Evolutionary conservation across 306 rosid genomes (phyloP).

Genomic region (Fagus crenata): DNA sequence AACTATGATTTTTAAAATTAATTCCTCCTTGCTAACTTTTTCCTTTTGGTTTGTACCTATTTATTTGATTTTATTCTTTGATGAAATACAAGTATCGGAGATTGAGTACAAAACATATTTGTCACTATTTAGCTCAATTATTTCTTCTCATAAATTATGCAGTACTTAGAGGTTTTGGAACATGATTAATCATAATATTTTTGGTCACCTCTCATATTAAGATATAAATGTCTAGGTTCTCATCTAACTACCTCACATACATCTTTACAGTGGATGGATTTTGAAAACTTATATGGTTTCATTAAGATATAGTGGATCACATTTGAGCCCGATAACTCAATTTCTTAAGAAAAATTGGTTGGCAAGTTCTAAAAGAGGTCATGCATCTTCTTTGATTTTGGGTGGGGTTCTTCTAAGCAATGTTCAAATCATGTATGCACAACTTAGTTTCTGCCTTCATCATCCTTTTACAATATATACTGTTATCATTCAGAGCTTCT

Average conservation of each 20-base stretch:
- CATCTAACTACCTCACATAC: neutral
- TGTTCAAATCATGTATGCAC: neutral
- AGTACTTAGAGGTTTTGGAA: neutral
- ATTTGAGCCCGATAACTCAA: neutral
- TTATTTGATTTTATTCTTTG: neutral
- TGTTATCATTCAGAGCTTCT: no score
- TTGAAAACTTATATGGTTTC: neutral
- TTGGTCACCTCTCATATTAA: neutral
- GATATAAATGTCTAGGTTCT: neutral
- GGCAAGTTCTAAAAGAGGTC: neutral
- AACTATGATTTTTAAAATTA: neutral
- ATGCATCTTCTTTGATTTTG: neutral
- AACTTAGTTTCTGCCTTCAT: neutral
- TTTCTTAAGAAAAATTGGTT: neutral
- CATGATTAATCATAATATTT: neutral
- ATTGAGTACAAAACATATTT: neutral
- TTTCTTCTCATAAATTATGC: neutral
- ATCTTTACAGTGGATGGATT: neutral
- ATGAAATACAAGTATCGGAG: neutral
- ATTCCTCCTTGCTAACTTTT: neutral
- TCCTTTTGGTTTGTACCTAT: neutral
- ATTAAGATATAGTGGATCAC: neutral
- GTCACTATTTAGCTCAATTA: neutral
- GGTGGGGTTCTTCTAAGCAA: neutral
- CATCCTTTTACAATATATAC: no score